Conservation (phyloP, 179 eudicot genomes). For the Beta macrorhiza region DNA sequence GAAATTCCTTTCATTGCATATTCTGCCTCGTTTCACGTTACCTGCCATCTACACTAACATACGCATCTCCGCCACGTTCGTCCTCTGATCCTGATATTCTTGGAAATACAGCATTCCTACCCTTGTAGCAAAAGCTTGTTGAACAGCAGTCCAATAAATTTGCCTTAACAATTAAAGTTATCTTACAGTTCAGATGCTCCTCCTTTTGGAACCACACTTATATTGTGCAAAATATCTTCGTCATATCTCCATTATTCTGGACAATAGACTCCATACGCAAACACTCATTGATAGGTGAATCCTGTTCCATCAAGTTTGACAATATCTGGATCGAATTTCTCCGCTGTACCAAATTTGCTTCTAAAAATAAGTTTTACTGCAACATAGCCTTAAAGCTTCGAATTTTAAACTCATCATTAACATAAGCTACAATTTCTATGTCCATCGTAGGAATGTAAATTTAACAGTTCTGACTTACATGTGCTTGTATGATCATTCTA, state of each 20-base stretch:
- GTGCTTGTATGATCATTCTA: conserved; percentile 12
- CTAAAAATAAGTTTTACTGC: background rate
- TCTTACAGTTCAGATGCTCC: background rate
- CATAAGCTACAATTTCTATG: background rate
- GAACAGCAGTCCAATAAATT: background rate
- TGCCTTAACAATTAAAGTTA: background rate
- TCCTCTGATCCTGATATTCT: background rate
- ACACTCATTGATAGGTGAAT: background rate
- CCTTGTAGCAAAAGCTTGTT: background rate
- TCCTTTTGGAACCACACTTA: background rate
- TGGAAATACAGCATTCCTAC: background rate
- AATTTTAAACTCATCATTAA: background rate
- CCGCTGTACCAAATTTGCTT: background rate
- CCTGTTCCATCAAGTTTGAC: background rate
- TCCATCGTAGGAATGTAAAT: conserved; percentile 1
- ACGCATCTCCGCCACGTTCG: background rate
- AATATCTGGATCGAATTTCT: background rate
- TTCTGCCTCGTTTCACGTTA: too few relatives aligned
- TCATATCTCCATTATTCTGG: background rate
- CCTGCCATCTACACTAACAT: background rate
- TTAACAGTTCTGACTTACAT: conserved; percentile 11
- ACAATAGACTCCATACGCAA: background rate
- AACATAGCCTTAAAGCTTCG: background rate
- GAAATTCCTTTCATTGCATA: too few relatives aligned
- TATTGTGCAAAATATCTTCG: background rate